These are phyloP conservation scores for Xylaria bambusicola DNA, from an alignment of 495 filamentous ascomycete genomes.

Conservation along the genomic window DNA sequence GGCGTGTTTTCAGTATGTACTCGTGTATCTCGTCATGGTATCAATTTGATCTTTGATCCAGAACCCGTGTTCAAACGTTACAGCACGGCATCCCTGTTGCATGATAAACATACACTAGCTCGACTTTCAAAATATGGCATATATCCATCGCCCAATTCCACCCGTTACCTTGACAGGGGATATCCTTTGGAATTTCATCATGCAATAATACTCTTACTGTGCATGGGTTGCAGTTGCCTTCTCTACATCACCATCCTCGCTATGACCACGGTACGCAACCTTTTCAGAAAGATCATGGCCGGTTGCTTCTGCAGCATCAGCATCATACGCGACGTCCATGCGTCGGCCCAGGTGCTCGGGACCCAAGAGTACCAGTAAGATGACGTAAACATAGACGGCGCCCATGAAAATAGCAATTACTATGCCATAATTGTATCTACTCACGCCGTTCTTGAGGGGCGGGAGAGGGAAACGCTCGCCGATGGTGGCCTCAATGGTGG, in stretches of 20 bases:
- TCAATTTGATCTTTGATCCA: no score
- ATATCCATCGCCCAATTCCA: no score
- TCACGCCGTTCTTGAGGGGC: slow-evolving; percentile 42
- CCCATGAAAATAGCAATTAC: slow-evolving; percentile 95
- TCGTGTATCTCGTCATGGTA: no score
- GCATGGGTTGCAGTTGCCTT: slow-evolving; percentile 25
- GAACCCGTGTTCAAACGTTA: no score
- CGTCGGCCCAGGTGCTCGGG: slow-evolving; percentile 69
- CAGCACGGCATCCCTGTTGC: no score
- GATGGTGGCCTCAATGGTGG: slow-evolving; percentile 82
- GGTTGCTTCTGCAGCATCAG: slow-evolving; percentile 61
- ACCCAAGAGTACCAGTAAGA: slow-evolving; percentile 72
- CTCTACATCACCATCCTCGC: slow-evolving; percentile 31
- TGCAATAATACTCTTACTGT: slow-evolving; percentile 1
- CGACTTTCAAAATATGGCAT: no score
- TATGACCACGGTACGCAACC: slow-evolving; percentile 20
- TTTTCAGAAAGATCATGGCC: slow-evolving; percentile 38
- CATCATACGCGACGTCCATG: slow-evolving; percentile 68
- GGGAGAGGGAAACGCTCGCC: slow-evolving; percentile 79
- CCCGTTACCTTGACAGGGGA: no score
- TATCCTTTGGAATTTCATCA: not conserved
- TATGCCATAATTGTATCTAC: slow-evolving; percentile 79
- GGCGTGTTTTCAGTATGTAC: no score
- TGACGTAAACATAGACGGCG: slow-evolving; percentile 82
- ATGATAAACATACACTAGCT: no score